Evolutionary conservation across 768 basidiomycete species (phyloP).

Genomic region (Cystobasidium ongulense): DNA sequence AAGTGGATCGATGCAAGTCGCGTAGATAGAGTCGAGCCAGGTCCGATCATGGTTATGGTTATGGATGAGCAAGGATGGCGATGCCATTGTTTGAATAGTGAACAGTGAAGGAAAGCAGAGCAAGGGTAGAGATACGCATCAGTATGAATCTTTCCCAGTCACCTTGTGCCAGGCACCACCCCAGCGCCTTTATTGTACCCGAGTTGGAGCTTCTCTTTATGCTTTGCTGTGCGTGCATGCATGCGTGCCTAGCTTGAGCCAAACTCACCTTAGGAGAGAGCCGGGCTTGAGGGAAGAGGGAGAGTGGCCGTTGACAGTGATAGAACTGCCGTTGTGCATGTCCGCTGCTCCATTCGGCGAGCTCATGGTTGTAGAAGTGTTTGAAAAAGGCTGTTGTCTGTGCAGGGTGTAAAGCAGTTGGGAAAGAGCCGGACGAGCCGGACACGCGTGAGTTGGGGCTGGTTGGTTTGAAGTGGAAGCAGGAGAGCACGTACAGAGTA

Average conservation of each 20-base stretch:
- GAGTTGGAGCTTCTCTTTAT: too few species aligned
- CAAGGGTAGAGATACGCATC: too few species aligned
- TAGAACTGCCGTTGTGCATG: background rate
- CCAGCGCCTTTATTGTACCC: background rate
- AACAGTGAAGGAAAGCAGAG: background rate
- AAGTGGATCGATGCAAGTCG: background rate
- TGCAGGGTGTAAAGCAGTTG: too few species aligned
- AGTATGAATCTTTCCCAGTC: too few species aligned
- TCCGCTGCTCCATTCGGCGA: background rate
- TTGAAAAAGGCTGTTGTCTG: too few species aligned
- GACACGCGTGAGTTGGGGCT: background rate
- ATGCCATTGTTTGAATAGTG: background rate
- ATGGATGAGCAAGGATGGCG: background rate
- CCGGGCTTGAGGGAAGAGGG: background rate
- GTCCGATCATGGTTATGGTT: background rate
- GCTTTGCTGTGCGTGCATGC: too few species aligned
- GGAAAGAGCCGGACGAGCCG: background rate
- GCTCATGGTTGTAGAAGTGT: too few species aligned
- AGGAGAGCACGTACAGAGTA: too few species aligned
- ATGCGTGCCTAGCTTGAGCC: too few species aligned
- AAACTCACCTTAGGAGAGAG: background rate
- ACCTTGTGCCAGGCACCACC: background rate
- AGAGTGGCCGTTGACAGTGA: background rate
- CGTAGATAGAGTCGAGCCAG: background rate
- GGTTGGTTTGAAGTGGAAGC: too few species aligned